A percentile compares a stretch with the other conserved stretches of the same genome.
phyloP scores from a whole-genome alignment of 176 grass and related monocot species.

The Phragmites australis region DNA sequence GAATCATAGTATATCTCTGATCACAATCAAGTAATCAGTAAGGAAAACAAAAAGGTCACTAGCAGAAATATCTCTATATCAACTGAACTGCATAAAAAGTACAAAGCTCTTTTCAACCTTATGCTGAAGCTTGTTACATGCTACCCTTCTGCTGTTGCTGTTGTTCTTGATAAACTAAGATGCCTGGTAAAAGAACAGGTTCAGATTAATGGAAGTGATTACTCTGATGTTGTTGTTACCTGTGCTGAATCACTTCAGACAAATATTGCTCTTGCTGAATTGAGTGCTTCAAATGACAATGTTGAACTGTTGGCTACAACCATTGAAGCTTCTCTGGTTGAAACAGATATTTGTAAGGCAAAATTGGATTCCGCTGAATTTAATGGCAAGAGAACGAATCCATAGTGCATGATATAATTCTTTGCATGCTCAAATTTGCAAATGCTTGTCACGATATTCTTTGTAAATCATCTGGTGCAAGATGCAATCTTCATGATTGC shows the following conservation, averaged over 20 bases:
- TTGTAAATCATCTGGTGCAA: slow-evolving; percentile 35
- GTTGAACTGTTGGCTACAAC: neutral
- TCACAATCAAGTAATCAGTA: slow-evolving; percentile 34
- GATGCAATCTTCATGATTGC: slow-evolving; percentile 44
- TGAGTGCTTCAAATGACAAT: slow-evolving; percentile 29
- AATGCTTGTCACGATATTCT: slow-evolving; percentile 60
- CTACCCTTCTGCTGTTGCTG: slow-evolving; percentile 56
- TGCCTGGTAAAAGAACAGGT: slow-evolving; percentile 52
- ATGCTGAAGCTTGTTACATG: slow-evolving; percentile 58
- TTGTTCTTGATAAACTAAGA: slow-evolving; percentile 62
- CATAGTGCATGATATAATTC: slow-evolving; percentile 36
- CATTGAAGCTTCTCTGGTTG: slow-evolving; percentile 26
- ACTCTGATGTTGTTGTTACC: slow-evolving; percentile 1
- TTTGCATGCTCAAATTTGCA: slow-evolving; percentile 54
- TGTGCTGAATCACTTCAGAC: slow-evolving; percentile 32
- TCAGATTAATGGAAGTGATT: slow-evolving; percentile 29
- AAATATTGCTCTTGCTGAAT: slow-evolving; percentile 9
- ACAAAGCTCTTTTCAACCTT: slow-evolving; percentile 48
- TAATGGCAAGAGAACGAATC: slow-evolving; percentile 16
- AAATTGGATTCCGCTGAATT: slow-evolving; percentile 22
- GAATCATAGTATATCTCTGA: slow-evolving; percentile 48
- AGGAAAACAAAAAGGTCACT: slow-evolving; percentile 26
- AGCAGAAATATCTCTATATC: slow-evolving; percentile 11
- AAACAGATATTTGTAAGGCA: slow-evolving; percentile 19
- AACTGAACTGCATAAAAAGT: slow-evolving; percentile 42